Evolutionary conservation across 768 basidiomycete genomes (phyloP).

Genomic region (Mycena rebaudengoi): DNA sequence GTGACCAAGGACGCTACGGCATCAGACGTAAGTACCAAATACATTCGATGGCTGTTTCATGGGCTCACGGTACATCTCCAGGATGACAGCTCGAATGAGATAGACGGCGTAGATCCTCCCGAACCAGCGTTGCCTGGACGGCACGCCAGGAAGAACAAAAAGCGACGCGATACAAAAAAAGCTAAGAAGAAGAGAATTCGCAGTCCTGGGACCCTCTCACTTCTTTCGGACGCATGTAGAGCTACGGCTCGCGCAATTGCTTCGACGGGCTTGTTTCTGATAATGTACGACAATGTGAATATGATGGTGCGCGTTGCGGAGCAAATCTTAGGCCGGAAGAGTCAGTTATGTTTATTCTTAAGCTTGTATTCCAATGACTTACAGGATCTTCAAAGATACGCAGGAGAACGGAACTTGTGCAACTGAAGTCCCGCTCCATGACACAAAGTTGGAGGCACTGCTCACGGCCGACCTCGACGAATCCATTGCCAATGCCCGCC

Average conservation of each 20-base stretch:
- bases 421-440: slow-evolving; percentile 28
- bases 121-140: not conserved
- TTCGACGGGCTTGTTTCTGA: not conserved
- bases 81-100: not conserved
- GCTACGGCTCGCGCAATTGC: slow-evolving; percentile 11
- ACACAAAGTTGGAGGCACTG: slow-evolving; percentile 27
- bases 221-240: not conserved
- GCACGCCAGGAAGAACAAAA: not conserved
- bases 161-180: not conserved
- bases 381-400: slow-evolving; percentile 12
- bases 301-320: slow-evolving; percentile 33
- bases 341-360: slow-evolving; percentile 11
- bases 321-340: slow-evolving; percentile 34
- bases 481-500: slow-evolving; percentile 25
- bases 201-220: not conserved
- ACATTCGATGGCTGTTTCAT: not conserved
- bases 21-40: not conserved
- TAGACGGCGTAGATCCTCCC: not conserved
- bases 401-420: slow-evolving; percentile 42
- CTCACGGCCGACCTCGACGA: slow-evolving; percentile 23
- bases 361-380: not conserved
- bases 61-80: not conserved
- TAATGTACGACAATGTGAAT: slow-evolving; percentile 42
- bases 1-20: not conserved
- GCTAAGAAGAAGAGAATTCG: not conserved